phyloP scores from a whole-genome alignment of 2,329 filamentous ascomycete species.

The Penicillium sclerotigenum region DNA sequence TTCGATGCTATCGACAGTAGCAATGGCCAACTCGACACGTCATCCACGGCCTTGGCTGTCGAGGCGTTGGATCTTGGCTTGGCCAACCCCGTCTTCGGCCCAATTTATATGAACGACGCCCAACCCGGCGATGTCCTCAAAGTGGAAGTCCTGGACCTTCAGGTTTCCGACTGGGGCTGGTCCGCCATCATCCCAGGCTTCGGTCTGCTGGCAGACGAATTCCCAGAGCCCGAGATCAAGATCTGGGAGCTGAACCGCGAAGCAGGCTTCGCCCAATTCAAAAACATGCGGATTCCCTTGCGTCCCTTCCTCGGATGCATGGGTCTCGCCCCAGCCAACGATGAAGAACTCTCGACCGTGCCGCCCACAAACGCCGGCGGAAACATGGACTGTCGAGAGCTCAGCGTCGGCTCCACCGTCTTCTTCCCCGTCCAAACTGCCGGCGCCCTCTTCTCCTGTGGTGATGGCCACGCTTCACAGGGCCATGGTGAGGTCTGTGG shows the following conservation, averaged over 20 bases:
- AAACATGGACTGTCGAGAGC: conserved; percentile 55
- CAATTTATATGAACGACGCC: conserved; percentile 50
- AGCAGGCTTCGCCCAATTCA: conserved; percentile 46
- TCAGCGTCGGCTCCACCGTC: conserved; percentile 47
- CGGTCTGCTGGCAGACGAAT: conserved; percentile 52
- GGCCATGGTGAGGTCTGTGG: conserved; percentile 56
- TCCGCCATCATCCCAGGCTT: conserved; percentile 52
- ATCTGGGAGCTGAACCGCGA: conserved; percentile 48
- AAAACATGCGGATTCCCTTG: conserved; percentile 49
- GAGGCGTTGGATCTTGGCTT: conserved; percentile 41
- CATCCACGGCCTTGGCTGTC: conserved; percentile 43
- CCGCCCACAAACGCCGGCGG: conserved; percentile 53
- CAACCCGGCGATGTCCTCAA: conserved; percentile 53
- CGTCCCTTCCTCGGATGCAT: conserved; percentile 54
- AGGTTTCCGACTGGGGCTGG: conserved; percentile 51
- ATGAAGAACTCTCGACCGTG: conserved; percentile 50
- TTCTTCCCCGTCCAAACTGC: conserved; percentile 51
- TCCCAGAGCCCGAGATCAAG: conserved; percentile 45
- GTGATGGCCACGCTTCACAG: conserved; percentile 55
- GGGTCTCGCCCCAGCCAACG: conserved; percentile 48
- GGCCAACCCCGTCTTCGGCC: conserved; percentile 52
- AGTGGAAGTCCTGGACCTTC: conserved; percentile 49
- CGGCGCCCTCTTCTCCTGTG: conserved; percentile 54
- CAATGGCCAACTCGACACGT: conserved; percentile 49
- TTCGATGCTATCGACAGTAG: conserved; percentile 53